Base-by-base conservation (phyloP, 768 basidiomycete genomes). In the Auricularia cornea region DNA sequence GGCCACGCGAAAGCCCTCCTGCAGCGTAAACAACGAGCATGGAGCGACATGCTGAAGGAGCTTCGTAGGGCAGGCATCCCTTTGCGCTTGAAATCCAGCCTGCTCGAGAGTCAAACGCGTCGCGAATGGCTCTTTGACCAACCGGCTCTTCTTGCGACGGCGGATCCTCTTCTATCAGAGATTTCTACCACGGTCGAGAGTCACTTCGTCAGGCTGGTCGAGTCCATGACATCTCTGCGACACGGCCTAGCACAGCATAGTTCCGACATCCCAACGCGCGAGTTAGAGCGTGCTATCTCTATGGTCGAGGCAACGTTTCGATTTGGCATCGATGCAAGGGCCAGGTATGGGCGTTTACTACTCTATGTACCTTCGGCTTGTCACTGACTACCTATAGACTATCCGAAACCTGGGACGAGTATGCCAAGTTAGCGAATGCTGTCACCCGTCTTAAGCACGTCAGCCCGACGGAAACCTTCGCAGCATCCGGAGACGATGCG, bases 41-140 rank as follows among this genome's bases (percentile, higher is more conserved):
- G 88, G 84, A 87, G 89, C 30, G 94, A 98, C 71, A 78, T 97
- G 23, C 77, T 97, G 66, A 96, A 94, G 73, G 93, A 94, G 70
- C 77, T 97, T 61, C 91, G 91, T 72, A 81, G 83, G 1, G 78
- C 83, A 23, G 97, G 97, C 23, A 80, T 98, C 60, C 78, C 92
- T 0, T 74, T 79, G 44, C 89, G 83, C 60, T 75, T 92, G 60
- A 90, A 88, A 70, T 83, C 91, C 1, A 88, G 90, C 28, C 71
- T 87, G 29, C 79, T 92, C 3, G 76, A 74, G 26, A 81, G 77
- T 41, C 83, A 88, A 64, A 70, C 72, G 28, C 82, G 84, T 64
- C 74, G 77, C 32, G 77, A 77, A 20, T 90, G 88, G 87, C 75
- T 93, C 33, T 76, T 85, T 64, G 84, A 87, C 64, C 91, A 89